Evolutionary conservation across 164 flowering plant genomes (phyloP), one percentile per base, ranked within the genome.

Genomic region (Macadamia tetraphylla): DNA sequence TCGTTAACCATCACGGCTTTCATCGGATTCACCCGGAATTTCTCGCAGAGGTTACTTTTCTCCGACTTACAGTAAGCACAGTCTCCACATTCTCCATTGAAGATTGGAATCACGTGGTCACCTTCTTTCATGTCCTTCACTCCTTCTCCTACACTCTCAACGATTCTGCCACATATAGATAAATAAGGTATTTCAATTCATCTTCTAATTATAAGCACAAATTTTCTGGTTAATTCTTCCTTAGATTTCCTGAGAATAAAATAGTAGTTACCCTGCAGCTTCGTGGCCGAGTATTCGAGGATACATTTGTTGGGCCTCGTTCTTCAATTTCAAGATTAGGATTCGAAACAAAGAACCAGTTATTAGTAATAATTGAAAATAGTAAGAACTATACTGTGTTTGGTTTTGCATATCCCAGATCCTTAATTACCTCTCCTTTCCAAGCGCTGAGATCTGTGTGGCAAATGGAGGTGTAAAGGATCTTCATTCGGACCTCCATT

Each of bases 91-190:
- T 89, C 92, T 1, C 92, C 90, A 40, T 82, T 81, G 74, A 88
- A 87, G 43, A 87, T 78, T 3, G 95, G 91, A n/a, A 89, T 62
- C 3, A 89, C 92, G 17, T 78, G 80, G 71, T 89, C 95, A 2
- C 92, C 95, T 73, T 64, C 71, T 29, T 63, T 67, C 72, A 89
- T 40, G 59, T 87, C 92, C 17, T 2, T 40, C 29, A 86, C 92
- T 6, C 85, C 89, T 72, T 82, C 82, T 3, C 92, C 92, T 6
- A 86, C 88, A 67, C 90, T 85, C 81, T 89, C 92, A 1, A 89
- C 77, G 9, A 86, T 67, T 18, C 91, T 87, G 65, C 43, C 40
- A 23, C 40, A 35, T 35, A 35, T 35, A 35, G 3, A 23, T 23
- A 23, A 23, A 23, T 23, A 23, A 23, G 23, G 23, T 23, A 23